A percentile compares a stretch with the other conserved stretches of the same genome.
Evolutionary conservation across 2,329 filamentous ascomycete genomes (phyloP).

Genomic region (Cytospora piceae): DNA sequence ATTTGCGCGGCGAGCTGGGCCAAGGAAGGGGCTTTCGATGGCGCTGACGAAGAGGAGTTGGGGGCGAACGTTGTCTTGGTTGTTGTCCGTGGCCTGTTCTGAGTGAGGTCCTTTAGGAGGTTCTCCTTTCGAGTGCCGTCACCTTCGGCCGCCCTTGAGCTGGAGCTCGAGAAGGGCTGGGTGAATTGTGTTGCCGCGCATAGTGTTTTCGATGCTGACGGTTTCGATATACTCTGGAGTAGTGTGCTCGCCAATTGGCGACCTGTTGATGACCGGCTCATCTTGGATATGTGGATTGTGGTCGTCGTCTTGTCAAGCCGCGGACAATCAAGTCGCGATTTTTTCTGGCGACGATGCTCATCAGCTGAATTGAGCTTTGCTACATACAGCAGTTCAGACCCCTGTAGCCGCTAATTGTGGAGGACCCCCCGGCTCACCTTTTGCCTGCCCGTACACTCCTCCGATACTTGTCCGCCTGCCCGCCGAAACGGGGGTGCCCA

Average conservation of each 20-base stretch:
- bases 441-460: slow-evolving; percentile 29
- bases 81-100: slow-evolving; percentile 1
- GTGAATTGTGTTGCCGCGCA: slow-evolving; percentile 21
- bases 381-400: slow-evolving; percentile 8
- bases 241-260: slow-evolving; percentile 49
- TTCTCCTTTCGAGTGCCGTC: slow-evolving; percentile 6
- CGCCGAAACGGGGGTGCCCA: slow-evolving; percentile 1
- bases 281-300: slow-evolving; percentile 36
- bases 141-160: slow-evolving; percentile 19
- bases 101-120: slow-evolving; percentile 15
- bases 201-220: slow-evolving; percentile 21
- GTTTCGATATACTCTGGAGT: slow-evolving; percentile 39
- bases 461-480: slow-evolving; percentile 24
- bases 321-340: slow-evolving; percentile 28
- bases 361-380: slow-evolving; percentile 5
- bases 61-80: neutral
- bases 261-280: slow-evolving; percentile 50
- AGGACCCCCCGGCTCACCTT: slow-evolving; percentile 5
- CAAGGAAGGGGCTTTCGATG: slow-evolving; percentile 6
- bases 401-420: slow-evolving; percentile 25
- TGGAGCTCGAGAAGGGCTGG: slow-evolving; percentile 29
- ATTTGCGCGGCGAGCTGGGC: slow-evolving; percentile 11
- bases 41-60: slow-evolving; percentile 17
- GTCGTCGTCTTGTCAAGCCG: slow-evolving; percentile 33
- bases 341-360: slow-evolving; percentile 16